Evolutionary conservation across 805 yeast genomes (phyloP), one percentile per base, ranked within the genome.

Genomic region (Kodamaea fukazawae): DNA sequence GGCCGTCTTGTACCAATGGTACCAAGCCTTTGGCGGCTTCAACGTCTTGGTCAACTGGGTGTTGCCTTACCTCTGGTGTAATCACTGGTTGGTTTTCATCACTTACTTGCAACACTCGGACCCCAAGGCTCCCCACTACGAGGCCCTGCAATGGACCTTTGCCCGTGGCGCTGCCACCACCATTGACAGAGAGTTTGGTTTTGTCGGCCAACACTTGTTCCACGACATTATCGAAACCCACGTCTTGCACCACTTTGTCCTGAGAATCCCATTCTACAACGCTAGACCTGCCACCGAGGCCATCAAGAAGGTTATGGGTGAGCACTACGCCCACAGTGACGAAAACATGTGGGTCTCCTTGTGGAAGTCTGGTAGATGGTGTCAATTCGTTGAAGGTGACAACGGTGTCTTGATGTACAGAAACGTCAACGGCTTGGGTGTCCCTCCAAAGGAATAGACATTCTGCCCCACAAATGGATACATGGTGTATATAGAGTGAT

Each of bases 341-440:
- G 79, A 76, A 53, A 74, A 67, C 58, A 78, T 78, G 83, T 78
- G 79, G 78, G 47, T 54, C 17, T 60, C 76, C 17, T 61, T 78
- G 46, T 78, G 84, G 84, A 72, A 74, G 46, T 65, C 70, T 47
- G 64, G 73, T 37, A 76, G 90, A 62, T 47, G 71, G 44, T 83
- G 90, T 62, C 86, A 81, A 63, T 83, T 75, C 49, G 86, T 83
- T 40, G 87, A 80, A 45, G 71, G 63, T 44, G 86, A 83, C 51
- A 74, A 75, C 34, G 87, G 87, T 45, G 79, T 84, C 47, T 60
- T 67, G 61, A 79, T 79, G 86, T 79, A 65, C 57, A 78, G 86
- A 75, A 79, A 79, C 55, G 63, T 67, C 46, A 79, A 79, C 53
- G 65, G 66, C n/a, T 31, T 40, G 20, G 51, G 51, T 15, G 51